phyloP scores from a whole-genome alignment of 2,329 filamentous ascomycete genomes.

The Polytolypa hystricis region DNA sequence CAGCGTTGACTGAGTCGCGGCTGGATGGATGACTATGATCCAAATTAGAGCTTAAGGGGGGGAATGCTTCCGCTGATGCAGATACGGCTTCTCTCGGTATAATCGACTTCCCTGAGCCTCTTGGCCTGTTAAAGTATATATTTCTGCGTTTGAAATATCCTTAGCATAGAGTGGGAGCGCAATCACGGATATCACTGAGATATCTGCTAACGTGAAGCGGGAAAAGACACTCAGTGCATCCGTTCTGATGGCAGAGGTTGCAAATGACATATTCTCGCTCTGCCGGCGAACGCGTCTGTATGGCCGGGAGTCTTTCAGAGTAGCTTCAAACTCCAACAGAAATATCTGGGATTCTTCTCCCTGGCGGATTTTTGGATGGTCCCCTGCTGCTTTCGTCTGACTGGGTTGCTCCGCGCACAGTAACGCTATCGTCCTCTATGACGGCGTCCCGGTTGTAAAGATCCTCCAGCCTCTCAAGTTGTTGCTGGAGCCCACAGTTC shows the following conservation, averaged over 20 bases:
- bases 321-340: background rate
- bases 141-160: background rate
- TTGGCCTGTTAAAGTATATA: too few species aligned
- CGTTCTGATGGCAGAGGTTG: background rate
- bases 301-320: background rate
- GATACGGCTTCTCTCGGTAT: too few species aligned
- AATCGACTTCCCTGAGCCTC: too few species aligned
- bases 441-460: background rate
- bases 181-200: background rate
- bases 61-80: too few species aligned
- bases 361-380: background rate
- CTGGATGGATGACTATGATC: too few species aligned
- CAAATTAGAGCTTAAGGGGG: too few species aligned
- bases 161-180: background rate
- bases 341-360: background rate
- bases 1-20: too few species aligned
- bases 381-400: background rate
- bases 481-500: background rate
- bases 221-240: background rate
- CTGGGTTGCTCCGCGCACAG: background rate
- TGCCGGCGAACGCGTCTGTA: background rate
- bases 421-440: background rate
- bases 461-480: background rate
- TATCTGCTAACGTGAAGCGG: background rate
- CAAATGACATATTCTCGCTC: background rate